Conservation (phyloP, 352 stramenopile genomes). For the Pelagophyceae sp. region DNA sequence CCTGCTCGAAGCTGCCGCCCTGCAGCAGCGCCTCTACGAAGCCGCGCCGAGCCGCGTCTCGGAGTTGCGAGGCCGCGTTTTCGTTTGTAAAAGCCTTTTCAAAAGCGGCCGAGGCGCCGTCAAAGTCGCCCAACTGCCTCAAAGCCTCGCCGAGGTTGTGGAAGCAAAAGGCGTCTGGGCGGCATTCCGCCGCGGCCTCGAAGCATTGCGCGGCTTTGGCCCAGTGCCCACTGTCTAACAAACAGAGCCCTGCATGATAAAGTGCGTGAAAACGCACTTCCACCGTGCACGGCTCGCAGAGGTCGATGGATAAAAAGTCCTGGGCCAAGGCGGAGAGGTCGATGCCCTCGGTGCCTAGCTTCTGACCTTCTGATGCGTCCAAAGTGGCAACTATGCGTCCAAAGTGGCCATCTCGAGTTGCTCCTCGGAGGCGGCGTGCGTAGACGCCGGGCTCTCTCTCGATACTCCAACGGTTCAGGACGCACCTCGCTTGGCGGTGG, state of each 20-base stretch:
- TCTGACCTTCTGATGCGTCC: background rate
- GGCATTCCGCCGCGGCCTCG: background rate
- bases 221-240: background rate
- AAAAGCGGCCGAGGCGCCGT: background rate
- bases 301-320: background rate
- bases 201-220: background rate
- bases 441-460: background rate
- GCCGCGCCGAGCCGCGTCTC: background rate
- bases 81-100: background rate
- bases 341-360: background rate
- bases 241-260: background rate
- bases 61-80: background rate
- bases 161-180: background rate
- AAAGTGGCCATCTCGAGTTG: background rate
- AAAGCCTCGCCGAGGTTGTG: background rate
- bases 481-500: background rate
- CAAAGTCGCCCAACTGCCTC: background rate
- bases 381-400: background rate
- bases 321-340: background rate
- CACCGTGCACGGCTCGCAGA: background rate
- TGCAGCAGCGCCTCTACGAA: background rate
- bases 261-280: background rate
- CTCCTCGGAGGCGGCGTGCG: background rate
- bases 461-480: background rate
- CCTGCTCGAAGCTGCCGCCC: too few relatives aligned